Conservation (phyloP, 2,329 filamentous ascomycete species). For the Pseudogymnoascus sp. region DNA sequence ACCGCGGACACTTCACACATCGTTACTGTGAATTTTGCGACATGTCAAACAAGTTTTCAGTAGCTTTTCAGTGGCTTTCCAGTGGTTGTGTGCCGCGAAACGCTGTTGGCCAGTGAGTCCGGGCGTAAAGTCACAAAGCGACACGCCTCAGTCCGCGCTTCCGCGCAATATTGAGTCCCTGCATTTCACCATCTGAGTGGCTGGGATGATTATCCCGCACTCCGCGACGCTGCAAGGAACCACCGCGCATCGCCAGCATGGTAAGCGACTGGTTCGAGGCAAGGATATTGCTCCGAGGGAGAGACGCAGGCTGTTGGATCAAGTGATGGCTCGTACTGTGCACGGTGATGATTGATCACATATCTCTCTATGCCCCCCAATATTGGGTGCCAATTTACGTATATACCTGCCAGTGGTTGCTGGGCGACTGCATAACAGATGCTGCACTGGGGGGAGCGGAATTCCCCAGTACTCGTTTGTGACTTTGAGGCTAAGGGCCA, state of each 20-base stretch:
- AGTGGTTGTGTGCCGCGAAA: not conserved
- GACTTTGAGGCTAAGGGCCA: not conserved
- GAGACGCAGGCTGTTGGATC: not conserved
- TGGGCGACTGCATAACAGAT: not conserved
- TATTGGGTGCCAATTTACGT: not conserved
- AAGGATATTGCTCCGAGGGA: not conserved
- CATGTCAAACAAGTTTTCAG: not conserved
- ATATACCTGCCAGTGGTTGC: not conserved
- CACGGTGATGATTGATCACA: not conserved
- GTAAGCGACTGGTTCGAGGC: not conserved
- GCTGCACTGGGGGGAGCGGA: not conserved
- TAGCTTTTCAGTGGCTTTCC: not conserved
- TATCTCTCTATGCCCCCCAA: not conserved
- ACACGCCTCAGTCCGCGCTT: not conserved
- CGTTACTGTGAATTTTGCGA: not conserved
- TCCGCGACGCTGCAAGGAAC: slow-evolving; percentile 2
- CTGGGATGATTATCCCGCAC: slow-evolving; percentile 3
- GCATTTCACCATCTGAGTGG: slow-evolving; percentile 4
- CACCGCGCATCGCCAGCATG: not conserved
- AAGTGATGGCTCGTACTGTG: not conserved
- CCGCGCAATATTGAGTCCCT: slow-evolving; percentile 2
- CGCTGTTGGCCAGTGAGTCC: not conserved
- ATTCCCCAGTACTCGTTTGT: not conserved
- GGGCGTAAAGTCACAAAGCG: not conserved
- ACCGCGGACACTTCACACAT: slow-evolving; percentile 1